Evolutionary conservation across 306 rosid species (phyloP), one percentile per base, ranked within the genome.

Genomic region (Vigna radiata): DNA sequence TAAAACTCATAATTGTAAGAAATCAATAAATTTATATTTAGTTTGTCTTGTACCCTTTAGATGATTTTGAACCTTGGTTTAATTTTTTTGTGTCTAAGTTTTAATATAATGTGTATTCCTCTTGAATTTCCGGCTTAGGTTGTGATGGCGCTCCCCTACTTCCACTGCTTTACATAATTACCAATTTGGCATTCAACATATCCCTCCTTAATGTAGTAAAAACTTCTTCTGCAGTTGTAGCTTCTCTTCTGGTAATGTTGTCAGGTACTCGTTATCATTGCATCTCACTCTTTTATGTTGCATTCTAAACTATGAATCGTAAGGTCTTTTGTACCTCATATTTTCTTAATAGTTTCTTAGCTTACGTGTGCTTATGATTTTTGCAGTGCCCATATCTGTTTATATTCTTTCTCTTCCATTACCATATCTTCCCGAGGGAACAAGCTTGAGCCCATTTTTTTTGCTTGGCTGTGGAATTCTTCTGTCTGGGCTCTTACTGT

Each of bases 61-160:
- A 56, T 37, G 65, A 29, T 73, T 73, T 59, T 69, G 43, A 64
- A 58, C 53, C 66, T 39, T 60, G 14, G 46, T 41, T 9, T 19
- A 1, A n/a, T 69, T 46, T 49, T 61, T 23, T 12, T 14, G 13
- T 8, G 43, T 59, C 62, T 13, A 17, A 5, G 39, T 77, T 77
- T 76, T 79, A 11, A 55, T 62, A 14, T 16, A 17, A 5, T 70
- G 27, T 23, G 17, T 60, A 27, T 59, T 56, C n/a, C 4, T 39
- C 55, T 21, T 29, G 12, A 43, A 41, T 66, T 66, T 19, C 68
- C 56, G 47, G 82, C 73, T 75, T 89, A 94, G 96, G 83, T 86
- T 91, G 97, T 76, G 82, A 77, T 47, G 98, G 98, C 21, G 92
- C 98, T 61, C 97, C 97, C 52, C 83, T 86, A 86, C 98, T 94